Conservation (phyloP, 176 grass and related monocot species). For the Zoysia pacifica region DNA sequence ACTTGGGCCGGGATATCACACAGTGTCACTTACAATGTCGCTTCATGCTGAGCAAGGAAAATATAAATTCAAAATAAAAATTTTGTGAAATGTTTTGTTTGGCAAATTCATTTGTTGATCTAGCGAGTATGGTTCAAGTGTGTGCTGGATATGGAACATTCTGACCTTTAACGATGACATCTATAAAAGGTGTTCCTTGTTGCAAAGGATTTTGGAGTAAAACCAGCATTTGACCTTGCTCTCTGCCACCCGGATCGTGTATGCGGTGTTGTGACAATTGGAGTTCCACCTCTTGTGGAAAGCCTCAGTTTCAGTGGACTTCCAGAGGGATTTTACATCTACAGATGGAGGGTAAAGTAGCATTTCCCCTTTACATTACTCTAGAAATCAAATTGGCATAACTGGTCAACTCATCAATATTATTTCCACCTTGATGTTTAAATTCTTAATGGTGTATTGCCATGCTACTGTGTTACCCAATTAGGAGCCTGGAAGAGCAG, state of each 20-base stretch:
- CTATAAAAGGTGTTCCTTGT: slow-evolving; percentile 34
- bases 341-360: slow-evolving; percentile 56
- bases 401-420: too few relatives aligned
- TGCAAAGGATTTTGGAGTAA: slow-evolving; percentile 41
- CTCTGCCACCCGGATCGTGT: slow-evolving; percentile 48
- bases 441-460: background rate
- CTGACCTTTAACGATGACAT: slow-evolving; percentile 7
- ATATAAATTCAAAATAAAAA: too few relatives aligned
- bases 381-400: background rate
- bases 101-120: too few relatives aligned
- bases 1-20: too few relatives aligned
- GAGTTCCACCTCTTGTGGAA: slow-evolving; percentile 44
- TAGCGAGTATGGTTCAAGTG: background rate
- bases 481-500: slow-evolving; percentile 57
- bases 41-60: too few relatives aligned
- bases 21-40: too few relatives aligned
- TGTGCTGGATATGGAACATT: background rate
- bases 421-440: background rate
- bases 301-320: slow-evolving; percentile 11
- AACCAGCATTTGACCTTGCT: slow-evolving; percentile 47
- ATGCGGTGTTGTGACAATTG: slow-evolving; percentile 44
- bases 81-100: too few relatives aligned
- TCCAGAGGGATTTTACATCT: slow-evolving; percentile 64
- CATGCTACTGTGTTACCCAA: background rate
- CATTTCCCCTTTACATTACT: background rate